Base-by-base conservation (phyloP, 495 filamentous ascomycete species). In the Daldinia concentrica region DNA sequence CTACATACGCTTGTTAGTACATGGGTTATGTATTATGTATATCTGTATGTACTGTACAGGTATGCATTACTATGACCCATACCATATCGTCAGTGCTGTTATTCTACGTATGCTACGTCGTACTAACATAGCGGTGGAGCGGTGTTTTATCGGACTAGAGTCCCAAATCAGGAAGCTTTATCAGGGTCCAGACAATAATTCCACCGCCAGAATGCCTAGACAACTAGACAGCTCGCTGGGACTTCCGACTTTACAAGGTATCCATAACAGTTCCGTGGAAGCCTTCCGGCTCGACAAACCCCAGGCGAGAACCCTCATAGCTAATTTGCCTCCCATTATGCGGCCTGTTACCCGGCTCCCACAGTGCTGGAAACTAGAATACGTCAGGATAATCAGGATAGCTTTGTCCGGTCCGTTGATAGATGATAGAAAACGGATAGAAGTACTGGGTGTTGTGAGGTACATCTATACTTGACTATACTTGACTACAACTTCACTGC, bases 231-330 rank as follows among this genome's bases (percentile, higher is more conserved):
- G 7, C 22, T 54, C 58, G 51, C 68, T 71, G 72, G 68, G 60
- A 74, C 62, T 68, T 70, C 60, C 69, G 61, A 74, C 65, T 72
- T 74, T 74, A 34, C 73, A 57, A 68, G 32, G 70, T 74, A 69
- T 62, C 70, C 73, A 75, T 75, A 71, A 39, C 66, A 58, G 67
- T 56, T 74, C 36, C 69, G 70, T 74, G 75, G 69, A 75, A 74
- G 72, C 14, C 63, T 71, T 77, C 75, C 75, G 75, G 75, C 75
- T 77, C 75, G 75, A 69, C 60, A 74, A 62, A 58, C 45, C 64
- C 61, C 69, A 50, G 34, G 41, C 15, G 29, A 58, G 29, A 54
- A 29, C 32, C 62, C 32, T 62, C 58, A 41, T 74, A 74, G 68
- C 29, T 70, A 63, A 71, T 71, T 72, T 72, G 68, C 68, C 68